Evolutionary conservation across 2,329 filamentous ascomycete genomes (phyloP), one percentile per base, ranked within the genome.

Genomic region (Epichloe gansuensis): DNA sequence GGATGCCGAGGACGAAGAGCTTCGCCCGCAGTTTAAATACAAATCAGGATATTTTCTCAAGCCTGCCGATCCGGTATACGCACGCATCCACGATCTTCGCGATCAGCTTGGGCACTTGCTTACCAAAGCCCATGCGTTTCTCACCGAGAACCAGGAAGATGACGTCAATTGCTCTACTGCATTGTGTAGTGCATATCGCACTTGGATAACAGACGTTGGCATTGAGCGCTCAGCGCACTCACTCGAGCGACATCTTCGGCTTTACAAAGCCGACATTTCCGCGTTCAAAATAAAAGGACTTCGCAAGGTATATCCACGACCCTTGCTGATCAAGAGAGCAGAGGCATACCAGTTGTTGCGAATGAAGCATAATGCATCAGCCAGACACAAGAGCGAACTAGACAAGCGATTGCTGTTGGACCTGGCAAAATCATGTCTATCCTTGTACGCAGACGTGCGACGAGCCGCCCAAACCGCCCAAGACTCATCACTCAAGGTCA

Each of bases 121-220:
- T 25, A 91, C 93, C 57, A 79, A 80, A 52, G 89, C 94, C 0
- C 94, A 98, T 67, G 71, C 76, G 2, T 98, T 96, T 71, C 72
- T 98, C 54, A 84, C 81, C 17, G 72, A 82, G 56, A 83, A 91
- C 55, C 91, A 95, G 64, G 88, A 97, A 65, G 93, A 98, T 63
- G 93, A 98, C 65, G 93, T 98, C 1, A 83, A 87, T 15, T 96
- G 90, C 69, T 98, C 98, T 70, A 95, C 90, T 25, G 83, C 91
- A 0, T 71, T 98, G 2, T 98, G 95, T 68, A 86, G 86, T 23
- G 88, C 91, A 1, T 98, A 96, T 66, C 80, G 89, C 44, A 93
- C 88, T 8, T 98, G 91, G 90, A 97, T 98, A 62, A 90, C 95
- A 1, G 93, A 98, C 62, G 91, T 98, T 42, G 93, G 94, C 17